Evolutionary conservation across 352 stramenopile species (phyloP), one percentile per base, ranked within the genome.

Genomic region (Achlya hypogyna): DNA sequence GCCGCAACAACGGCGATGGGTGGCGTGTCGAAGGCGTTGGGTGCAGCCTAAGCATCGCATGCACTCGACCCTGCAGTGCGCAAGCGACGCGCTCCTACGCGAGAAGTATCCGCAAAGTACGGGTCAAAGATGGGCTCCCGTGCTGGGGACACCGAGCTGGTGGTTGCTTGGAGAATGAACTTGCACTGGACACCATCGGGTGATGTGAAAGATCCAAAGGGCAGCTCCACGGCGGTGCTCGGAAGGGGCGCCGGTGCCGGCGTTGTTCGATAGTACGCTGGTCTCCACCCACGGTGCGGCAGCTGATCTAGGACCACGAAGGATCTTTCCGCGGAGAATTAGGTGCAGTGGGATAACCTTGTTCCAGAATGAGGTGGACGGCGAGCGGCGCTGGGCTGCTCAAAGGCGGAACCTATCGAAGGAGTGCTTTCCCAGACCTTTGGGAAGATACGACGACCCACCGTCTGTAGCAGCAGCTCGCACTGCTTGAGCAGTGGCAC

Each of bases 351-450:
- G 60, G 1, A 38, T 45, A 49, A 8, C 10, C 49, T 22, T n/a
- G 35, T 51, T 51, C 47, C 34, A 12, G 32, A 20, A 40, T 34
- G 23, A 67, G 25, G 14, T 67, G 18, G 42, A 67, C 3, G 23
- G n/a, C 8, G 25, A 47, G 59, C 12, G 40, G n/a, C 8, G 27
- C 9, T 42, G 29, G 9, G 12, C 2, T n/a, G 4, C 34, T 25
- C 16, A 65, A 58, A 32, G 32, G 32, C 38, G 59, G 35, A 38
- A 65, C 28, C 59, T 65, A 65, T 49, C 22, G 22, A 18, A 18
- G 22, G 42, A 49, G n/a, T n/a, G n/a, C n/a, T n/a, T n/a, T n/a
- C n/a, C 22, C 42, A 49, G 42, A 49, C 18, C 18, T 20, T 49
- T 20, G 18, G 18, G 42, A 49, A 22, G 22, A 20, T 49, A 20